Conservation (phyloP, 371 early-diverging fungal species). For the Parasitella parasitica region DNA sequence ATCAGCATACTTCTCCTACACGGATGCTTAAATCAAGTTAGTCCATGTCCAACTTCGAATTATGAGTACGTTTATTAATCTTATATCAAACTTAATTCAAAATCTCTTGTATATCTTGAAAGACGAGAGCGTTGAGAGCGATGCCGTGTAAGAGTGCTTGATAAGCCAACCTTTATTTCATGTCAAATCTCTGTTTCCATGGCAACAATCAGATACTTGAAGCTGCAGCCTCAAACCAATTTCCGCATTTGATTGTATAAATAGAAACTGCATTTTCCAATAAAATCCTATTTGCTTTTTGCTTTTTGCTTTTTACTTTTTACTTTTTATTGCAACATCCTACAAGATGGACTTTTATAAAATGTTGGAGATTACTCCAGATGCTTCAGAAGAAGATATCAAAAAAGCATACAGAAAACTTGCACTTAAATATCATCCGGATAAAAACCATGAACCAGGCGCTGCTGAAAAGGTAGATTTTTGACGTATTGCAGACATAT, state of each 20-base stretch:
- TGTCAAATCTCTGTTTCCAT: background rate
- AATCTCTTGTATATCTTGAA: background rate
- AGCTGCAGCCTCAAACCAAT: background rate
- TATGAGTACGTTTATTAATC: background rate
- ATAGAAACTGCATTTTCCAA: background rate
- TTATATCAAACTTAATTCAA: background rate
- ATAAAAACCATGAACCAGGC: slow-evolving; percentile 58
- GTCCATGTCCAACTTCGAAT: background rate
- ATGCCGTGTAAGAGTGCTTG: too few species aligned
- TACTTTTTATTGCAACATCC: background rate
- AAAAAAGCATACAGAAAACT: slow-evolving; percentile 90
- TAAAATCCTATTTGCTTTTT: background rate
- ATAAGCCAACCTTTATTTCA: too few species aligned
- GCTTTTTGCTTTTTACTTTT: background rate
- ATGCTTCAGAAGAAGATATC: slow-evolving; percentile 82
- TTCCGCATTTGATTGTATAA: background rate
- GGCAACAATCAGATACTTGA: background rate
- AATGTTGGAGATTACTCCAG: slow-evolving; percentile 76
- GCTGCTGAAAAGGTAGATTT: slow-evolving; percentile 22
- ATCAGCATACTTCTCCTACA: background rate
- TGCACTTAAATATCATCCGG: slow-evolving; percentile 83
- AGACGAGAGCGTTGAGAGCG: too few species aligned
- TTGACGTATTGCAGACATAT: too few species aligned
- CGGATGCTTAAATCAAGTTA: background rate
- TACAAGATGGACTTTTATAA: slow-evolving; percentile 80